phyloP scores from a whole-genome alignment of 352 stramenopile species.

The Aphanomyces euteiches region DNA sequence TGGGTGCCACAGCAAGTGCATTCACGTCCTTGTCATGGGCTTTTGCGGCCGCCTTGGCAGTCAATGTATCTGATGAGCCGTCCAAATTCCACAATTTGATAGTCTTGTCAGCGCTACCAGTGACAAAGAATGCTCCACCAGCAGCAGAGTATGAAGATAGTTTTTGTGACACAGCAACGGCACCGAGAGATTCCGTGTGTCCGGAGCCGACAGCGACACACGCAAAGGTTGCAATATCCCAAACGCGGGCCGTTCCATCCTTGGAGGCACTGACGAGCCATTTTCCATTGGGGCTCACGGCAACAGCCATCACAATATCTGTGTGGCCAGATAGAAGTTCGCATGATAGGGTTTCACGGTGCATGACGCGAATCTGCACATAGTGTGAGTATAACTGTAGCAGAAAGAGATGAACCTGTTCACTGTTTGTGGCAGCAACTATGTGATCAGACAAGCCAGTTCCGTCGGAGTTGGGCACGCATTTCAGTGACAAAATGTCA shows the following conservation, averaged over 20 bases:
- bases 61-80: slow-evolving; percentile 43
- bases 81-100: slow-evolving; percentile 96
- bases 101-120: slow-evolving; percentile 95
- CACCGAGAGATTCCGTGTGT: slow-evolving; percentile 93
- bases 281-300: slow-evolving; percentile 81
- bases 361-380: slow-evolving; percentile 91
- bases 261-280: slow-evolving; percentile 94
- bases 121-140: slow-evolving; percentile 90
- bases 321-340: slow-evolving; percentile 95
- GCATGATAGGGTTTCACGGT: slow-evolving; percentile 89
- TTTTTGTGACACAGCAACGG: slow-evolving; percentile 90
- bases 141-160: slow-evolving; percentile 60
- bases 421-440: slow-evolving; percentile 95
- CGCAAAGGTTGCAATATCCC: slow-evolving; percentile 68
- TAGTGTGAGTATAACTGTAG: slow-evolving; percentile 10
- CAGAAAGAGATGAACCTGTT: slow-evolving; percentile 35
- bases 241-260: slow-evolving; percentile 91
- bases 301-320: slow-evolving; percentile 95
- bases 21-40: slow-evolving; percentile 98
- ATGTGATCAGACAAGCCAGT: slow-evolving; percentile 60
- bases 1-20: slow-evolving; percentile 90
- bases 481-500: slow-evolving; percentile 97
- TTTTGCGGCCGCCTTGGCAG: slow-evolving; percentile 65
- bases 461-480: slow-evolving; percentile 74
- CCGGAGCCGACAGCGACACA: slow-evolving; percentile 88